Base-by-base conservation (phyloP, 441 rosid genomes). In the Brassica balearica region DNA sequence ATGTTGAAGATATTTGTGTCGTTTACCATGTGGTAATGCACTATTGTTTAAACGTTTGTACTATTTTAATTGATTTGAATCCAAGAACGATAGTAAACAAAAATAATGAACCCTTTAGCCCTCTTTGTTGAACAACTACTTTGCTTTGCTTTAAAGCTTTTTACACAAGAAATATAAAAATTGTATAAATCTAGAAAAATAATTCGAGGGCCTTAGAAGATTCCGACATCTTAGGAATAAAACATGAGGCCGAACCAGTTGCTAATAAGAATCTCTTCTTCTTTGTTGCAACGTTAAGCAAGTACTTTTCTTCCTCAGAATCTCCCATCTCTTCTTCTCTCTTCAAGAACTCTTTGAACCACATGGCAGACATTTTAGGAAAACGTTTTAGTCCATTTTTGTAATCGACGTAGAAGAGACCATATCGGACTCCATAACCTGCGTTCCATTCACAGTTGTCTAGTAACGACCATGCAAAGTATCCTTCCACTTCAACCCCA, bases 361-460 rank as follows among this genome's bases (percentile, higher is more conserved):
- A 81, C 81, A 72, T 76, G 0, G 81, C 84, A 0, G 84, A 81
- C 81, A 76, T 73, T 69, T 77, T 81, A 1, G 84, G 84, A 3
- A 76, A 81, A 19, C 84, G 81, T 81, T 81, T 76, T 17, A 81
- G 84, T 0, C 81, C 81, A 2, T 81, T 73, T 75, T 43, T 17
- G 58, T 81, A 81, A 63, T 81, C 84, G 0, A 81, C 81, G 20
- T 68, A 77, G 72, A 76, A 77, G 11, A 81, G 48, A 0, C 84
- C 84, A 0, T 76, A 81, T 5, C 84, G 55, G 5, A 72, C 81
- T 72, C 77, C 81, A 64, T 77, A 81, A 20, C 84, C 84, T 0
- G 80, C 77, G 38, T 81, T 81, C 84, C 84, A 81, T 46, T 81
- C 84, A 7, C 81, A 81, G 46, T 81, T 81, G 41, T 81, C 84